Percentiles rank a stretch among this genome's conserved stretches.
These are phyloP conservation scores for Lodderomyces oxycetoniae DNA, from an alignment of 1,139 yeast genomes.

Conservation along the genomic window DNA sequence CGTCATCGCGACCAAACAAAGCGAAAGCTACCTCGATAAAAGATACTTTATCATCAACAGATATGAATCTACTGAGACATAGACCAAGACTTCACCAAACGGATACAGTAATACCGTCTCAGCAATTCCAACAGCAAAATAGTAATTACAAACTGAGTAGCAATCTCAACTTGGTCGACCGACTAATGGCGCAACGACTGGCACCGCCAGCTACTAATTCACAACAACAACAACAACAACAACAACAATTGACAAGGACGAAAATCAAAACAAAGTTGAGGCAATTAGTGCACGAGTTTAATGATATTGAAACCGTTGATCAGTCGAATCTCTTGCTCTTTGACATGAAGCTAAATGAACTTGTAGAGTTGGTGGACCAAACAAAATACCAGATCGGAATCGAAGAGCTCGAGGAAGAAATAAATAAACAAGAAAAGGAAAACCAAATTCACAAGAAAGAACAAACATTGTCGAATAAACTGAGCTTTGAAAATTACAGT, in stretches of 20 bases:
- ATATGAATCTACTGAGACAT: no score
- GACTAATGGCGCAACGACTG: no score
- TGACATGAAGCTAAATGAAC: constrained; percentile 6
- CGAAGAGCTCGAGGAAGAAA: background rate
- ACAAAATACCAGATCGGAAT: background rate
- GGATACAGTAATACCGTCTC: no score
- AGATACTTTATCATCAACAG: no score
- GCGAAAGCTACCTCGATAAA: no score
- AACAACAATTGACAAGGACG: background rate
- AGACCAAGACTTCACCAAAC: no score
- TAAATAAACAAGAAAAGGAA: background rate
- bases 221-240: constrained; percentile 7
- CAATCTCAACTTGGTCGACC: no score
- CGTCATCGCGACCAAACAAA: constrained; percentile 3
- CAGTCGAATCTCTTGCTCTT: background rate
- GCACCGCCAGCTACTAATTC: constrained; percentile 2
- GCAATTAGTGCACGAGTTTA: constrained; percentile 6
- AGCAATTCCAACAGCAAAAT: no score
- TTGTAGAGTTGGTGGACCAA: constrained; percentile 4
- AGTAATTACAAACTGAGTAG: no score
- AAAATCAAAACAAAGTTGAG: constrained; percentile 9
- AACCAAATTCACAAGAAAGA: background rate
- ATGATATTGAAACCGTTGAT: constrained; percentile 6
- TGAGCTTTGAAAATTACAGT: background rate
- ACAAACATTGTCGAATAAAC: no score